phyloP scores from a whole-genome alignment of 495 filamentous ascomycete species.

The Apiosordaria backusii region DNA sequence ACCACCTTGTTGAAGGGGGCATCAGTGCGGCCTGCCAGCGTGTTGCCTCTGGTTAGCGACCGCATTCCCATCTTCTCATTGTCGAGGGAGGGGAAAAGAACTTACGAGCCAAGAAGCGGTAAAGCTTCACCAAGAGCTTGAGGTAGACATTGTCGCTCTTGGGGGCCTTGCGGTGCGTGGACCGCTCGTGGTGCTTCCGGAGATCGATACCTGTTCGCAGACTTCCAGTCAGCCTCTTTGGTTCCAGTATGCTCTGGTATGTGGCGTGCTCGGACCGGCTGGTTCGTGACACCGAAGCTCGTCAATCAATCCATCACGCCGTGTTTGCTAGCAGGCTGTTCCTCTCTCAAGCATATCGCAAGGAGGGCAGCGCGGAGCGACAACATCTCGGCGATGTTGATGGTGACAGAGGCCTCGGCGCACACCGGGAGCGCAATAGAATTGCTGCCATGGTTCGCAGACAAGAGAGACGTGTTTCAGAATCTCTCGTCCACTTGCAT shows the following conservation, averaged over 20 bases:
- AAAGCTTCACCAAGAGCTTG: constrained; percentile 96
- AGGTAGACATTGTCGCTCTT: constrained; percentile 98
- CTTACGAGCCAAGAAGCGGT: constrained; percentile 97
- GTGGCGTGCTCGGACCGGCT: constrained; percentile 28
- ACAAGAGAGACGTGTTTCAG: constrained; percentile 27
- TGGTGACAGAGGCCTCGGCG: constrained; percentile 6
- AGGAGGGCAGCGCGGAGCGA: background rate
- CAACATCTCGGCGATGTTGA: background rate
- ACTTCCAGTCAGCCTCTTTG: constrained; percentile 50
- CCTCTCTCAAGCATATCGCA: background rate
- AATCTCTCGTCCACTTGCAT: constrained; percentile 43
- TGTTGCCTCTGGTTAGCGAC: background rate
- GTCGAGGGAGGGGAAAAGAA: constrained; percentile 23
- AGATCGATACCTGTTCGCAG: constrained; percentile 60
- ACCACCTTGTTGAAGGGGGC: constrained; percentile 95
- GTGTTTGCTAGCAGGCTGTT: background rate
- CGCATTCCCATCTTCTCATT: background rate
- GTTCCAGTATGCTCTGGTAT: constrained; percentile 47
- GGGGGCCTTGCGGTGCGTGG: constrained; percentile 86
- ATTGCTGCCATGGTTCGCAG: constrained; percentile 40
- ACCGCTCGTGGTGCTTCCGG: constrained; percentile 78
- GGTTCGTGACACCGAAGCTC: background rate
- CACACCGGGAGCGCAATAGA: constrained; percentile 23
- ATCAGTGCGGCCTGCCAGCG: constrained; percentile 78
- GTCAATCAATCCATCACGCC: constrained; percentile 4